Evolutionary conservation across 2,329 filamentous ascomycete species (phyloP), one percentile per base, ranked within the genome.

Genomic region (Epichloe typhina): DNA sequence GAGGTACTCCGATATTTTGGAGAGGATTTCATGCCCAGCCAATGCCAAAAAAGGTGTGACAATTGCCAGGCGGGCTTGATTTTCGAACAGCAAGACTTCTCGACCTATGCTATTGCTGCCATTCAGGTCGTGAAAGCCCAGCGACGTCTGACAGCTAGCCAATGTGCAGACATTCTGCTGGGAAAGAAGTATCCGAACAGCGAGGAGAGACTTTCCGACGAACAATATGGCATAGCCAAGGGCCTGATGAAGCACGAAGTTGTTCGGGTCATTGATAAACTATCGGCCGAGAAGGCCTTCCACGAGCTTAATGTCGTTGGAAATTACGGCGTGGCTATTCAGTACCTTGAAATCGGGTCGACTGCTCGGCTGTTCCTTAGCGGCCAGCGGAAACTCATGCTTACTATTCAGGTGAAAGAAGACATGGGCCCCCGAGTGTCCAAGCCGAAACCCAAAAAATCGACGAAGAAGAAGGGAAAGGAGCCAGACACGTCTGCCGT

Each of bases 1-100:
- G 87, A 95, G 65, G 84, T 98, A 15, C 79, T 98, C 36, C 79
- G 79, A n/a, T 98, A 98, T 66, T 98, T 98, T 71, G 89, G 85
- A 52, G 94, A 98, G 66, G 73, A 74, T 1, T 98, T 97, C 63
- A 71, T 79, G 48, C 72, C 74, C 38, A 76, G 79, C 12, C 76
- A 87, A 48, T 98, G 93, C 67, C 72, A 80, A 46, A 74, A 77
- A 47, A 77, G 76, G 1, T 98, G 93, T 66, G 94, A 98, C 70
- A 97, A 95, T 63, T 98, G 93, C 73, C 80, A 76, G 56, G 86
- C 83, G 3, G 81, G 80, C 23, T 73, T 79, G 44, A 75, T 76
- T 3, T 93, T 88, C 60, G 82, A 89, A 58, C 73, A 77, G 48
- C 75, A 80, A 52, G 89, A 97, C 66, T 85, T 91, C 58, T 89